A percentile compares a stretch with the other conserved stretches of the same genome.
phyloP scores from a whole-genome alignment of 345 rosid species.

The Syzygium jambos region DNA sequence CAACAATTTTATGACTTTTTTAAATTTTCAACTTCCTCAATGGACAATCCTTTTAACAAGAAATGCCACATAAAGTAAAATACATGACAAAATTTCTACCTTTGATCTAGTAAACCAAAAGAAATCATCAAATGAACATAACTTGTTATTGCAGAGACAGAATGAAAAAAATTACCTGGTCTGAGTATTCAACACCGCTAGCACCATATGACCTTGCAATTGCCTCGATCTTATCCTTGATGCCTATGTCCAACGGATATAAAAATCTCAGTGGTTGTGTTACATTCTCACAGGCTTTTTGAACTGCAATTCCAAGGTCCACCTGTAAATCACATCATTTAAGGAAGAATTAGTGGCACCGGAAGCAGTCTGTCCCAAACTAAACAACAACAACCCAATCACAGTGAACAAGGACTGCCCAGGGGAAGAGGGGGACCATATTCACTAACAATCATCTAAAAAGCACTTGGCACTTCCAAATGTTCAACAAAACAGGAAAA shows the following conservation, averaged over 20 bases:
- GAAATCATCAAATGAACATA: background rate
- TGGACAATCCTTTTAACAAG: background rate
- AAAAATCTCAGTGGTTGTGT: constrained; percentile 64
- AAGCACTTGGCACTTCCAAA: background rate
- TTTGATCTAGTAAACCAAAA: background rate
- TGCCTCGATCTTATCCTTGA: constrained; percentile 85
- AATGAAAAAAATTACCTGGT: constrained; percentile 47
- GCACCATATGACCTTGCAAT: constrained; percentile 96
- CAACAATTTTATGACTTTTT: background rate
- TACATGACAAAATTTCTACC: background rate
- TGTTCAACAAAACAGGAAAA: background rate
- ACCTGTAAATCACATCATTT: constrained; percentile 35
- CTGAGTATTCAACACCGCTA: constrained; percentile 81
- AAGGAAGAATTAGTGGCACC: background rate
- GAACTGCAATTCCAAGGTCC: constrained; percentile 91
- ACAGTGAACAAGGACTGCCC: background rate
- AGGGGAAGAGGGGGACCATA: background rate
- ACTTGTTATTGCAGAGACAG: background rate
- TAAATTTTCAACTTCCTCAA: background rate
- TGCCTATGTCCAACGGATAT: constrained; percentile 69
- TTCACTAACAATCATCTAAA: background rate
- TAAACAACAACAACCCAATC: background rate
- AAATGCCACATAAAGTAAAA: background rate
- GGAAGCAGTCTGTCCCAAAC: background rate
- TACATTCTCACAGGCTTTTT: constrained; percentile 73